These are phyloP conservation scores for Monosporascus sp. DNA, from an alignment of 2,329 filamentous ascomycete genomes.

Conservation along the genomic window DNA sequence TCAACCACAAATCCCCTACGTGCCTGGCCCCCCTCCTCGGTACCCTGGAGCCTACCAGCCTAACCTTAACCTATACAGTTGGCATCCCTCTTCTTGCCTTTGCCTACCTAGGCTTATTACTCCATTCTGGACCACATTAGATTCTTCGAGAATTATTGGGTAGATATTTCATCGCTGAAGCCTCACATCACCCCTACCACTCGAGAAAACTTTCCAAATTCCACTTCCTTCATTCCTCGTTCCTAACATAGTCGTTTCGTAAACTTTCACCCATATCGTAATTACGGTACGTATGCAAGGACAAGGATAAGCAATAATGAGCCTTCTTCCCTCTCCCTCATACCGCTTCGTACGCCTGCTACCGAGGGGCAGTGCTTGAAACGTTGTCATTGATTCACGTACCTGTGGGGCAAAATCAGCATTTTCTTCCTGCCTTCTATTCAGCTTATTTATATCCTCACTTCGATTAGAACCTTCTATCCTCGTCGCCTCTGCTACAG, in stretches of 20 bases:
- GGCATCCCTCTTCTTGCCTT: not conserved
- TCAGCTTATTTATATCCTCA: slow-evolving; percentile 3
- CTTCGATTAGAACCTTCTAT: slow-evolving; percentile 1
- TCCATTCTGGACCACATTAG: not conserved
- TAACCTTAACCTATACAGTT: not conserved
- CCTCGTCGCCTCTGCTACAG: not conserved
- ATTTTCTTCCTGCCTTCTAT: slow-evolving; percentile 11
- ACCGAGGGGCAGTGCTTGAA: slow-evolving; percentile 3
- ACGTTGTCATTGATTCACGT: slow-evolving; percentile 13
- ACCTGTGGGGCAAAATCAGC: slow-evolving; percentile 16
- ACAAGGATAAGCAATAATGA: not conserved
- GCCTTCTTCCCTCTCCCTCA: not conserved
- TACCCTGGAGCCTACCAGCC: not conserved
- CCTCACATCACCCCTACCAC: not conserved
- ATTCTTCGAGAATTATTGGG: slow-evolving; percentile 1
- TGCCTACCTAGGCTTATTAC: not conserved
- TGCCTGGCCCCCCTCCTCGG: not conserved
- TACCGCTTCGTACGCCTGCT: not conserved
- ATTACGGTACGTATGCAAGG: not conserved
- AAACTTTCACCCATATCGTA: not conserved
- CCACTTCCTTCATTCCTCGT: too few relatives aligned
- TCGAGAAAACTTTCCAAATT: too few relatives aligned
- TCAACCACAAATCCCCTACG: not conserved
- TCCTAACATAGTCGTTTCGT: too few relatives aligned
- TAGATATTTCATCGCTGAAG: not conserved